Percentiles rank a stretch among this genome's conserved stretches.
phyloP scores from a whole-genome alignment of 441 rosid genomes.

The Hura crepitans region DNA sequence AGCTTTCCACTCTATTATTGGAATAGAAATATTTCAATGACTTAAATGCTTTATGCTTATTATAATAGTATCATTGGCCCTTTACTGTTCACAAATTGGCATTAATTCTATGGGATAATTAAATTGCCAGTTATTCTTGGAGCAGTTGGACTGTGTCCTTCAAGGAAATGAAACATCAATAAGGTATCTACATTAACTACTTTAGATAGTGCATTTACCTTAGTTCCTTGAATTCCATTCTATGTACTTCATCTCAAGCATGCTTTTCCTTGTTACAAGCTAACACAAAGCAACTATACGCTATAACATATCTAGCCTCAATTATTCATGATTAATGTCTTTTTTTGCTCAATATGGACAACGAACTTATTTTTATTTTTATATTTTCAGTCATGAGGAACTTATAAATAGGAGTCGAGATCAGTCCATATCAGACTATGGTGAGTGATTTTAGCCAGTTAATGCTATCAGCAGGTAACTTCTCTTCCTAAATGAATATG shows the following conservation, averaged over 20 bases:
- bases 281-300: background rate
- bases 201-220: background rate
- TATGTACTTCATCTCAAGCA: constrained; percentile 6
- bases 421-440: constrained; percentile 83
- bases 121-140: constrained; percentile 70
- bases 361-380: background rate
- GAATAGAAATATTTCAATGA: background rate
- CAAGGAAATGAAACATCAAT: constrained; percentile 70
- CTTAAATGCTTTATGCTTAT: background rate
- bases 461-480: constrained; percentile 9
- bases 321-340: constrained; percentile 3
- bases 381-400: constrained; percentile 56
- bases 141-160: constrained; percentile 82
- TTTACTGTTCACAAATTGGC: background rate
- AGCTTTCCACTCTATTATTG: constrained; percentile 2
- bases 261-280: constrained; percentile 2
- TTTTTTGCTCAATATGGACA: too few relatives aligned
- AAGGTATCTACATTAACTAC: constrained; percentile 40
- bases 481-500: background rate
- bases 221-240: constrained; percentile 1
- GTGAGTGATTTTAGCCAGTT: constrained; percentile 42
- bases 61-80: background rate
- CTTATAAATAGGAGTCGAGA: constrained; percentile 77
- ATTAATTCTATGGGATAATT: constrained; percentile 4
- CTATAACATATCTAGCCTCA: too few relatives aligned